Evolutionary conservation across 2,329 filamentous ascomycete genomes (phyloP).

Genomic region (Pseudogymnoascus sp.): DNA sequence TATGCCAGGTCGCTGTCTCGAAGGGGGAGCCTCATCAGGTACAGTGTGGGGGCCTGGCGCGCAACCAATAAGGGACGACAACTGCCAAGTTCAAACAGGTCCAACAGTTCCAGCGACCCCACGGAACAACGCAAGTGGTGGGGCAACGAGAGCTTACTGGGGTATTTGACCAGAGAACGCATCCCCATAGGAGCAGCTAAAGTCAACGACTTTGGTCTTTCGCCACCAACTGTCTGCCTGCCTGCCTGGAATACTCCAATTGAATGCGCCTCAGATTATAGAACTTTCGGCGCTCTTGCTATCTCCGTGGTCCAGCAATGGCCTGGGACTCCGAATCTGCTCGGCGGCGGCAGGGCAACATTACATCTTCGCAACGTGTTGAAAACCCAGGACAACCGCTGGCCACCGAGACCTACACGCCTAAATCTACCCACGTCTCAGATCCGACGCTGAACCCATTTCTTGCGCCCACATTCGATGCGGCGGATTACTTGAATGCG

Average conservation of each 20-base stretch:
- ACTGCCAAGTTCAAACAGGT: not conserved
- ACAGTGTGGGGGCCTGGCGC: not conserved
- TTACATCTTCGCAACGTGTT: constrained; percentile 15
- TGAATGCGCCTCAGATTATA: not conserved
- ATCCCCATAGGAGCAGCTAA: not conserved
- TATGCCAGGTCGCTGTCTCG: not conserved
- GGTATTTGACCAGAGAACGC: not conserved
- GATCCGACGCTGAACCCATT: constrained; percentile 72
- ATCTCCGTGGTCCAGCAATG: not conserved
- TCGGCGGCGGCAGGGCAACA: constrained; percentile 24
- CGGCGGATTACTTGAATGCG: constrained; percentile 77
- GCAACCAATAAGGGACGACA: not conserved
- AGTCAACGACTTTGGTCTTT: constrained; percentile 1
- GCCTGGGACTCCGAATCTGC: constrained; percentile 24
- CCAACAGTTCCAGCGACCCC: not conserved
- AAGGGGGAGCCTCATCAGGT: not conserved
- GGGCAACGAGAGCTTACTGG: not conserved
- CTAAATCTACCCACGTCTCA: constrained; percentile 53
- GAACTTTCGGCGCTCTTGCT: not conserved
- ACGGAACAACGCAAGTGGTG: constrained; percentile 6
- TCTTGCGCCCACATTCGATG: constrained; percentile 68
- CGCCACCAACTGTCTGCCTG: not conserved
- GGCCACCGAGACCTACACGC: constrained; percentile 16
- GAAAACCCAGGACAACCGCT: constrained; percentile 13
- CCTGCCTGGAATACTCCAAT: not conserved